Conservation (phyloP, 768 basidiomycete species). For the Mycena belliarum region DNA sequence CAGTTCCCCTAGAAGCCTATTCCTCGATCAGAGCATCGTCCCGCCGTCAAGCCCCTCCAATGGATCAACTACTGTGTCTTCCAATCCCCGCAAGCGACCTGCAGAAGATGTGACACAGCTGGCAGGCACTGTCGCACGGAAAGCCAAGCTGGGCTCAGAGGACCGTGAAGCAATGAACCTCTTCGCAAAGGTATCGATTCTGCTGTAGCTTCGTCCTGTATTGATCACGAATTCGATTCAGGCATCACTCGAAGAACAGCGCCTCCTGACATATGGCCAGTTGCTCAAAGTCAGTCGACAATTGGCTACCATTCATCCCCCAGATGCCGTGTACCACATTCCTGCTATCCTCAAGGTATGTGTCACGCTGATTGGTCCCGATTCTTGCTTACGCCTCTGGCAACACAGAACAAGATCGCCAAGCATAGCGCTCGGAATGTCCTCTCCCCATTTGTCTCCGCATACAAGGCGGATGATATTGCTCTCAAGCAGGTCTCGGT, state of each 20-base stretch:
- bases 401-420: background rate
- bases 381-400: background rate
- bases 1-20: no score
- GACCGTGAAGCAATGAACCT: background rate
- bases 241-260: background rate
- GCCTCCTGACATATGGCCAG: background rate
- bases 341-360: background rate
- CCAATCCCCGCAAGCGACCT: background rate
- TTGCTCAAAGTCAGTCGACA: background rate
- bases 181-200: background rate
- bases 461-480: background rate
- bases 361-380: background rate
- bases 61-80: background rate
- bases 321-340: background rate
- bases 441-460: background rate
- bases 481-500: background rate
- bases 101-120: background rate
- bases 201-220: no score
- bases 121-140: background rate
- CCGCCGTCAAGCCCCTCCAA: background rate
- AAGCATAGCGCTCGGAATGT: background rate
- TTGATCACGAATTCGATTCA: no score
- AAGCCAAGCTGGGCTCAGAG: background rate
- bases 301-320: background rate
- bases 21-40: background rate